Evolutionary conservation across 2,329 filamentous ascomycete species (phyloP).

Genomic region (Fusarium chlamydosporum): DNA sequence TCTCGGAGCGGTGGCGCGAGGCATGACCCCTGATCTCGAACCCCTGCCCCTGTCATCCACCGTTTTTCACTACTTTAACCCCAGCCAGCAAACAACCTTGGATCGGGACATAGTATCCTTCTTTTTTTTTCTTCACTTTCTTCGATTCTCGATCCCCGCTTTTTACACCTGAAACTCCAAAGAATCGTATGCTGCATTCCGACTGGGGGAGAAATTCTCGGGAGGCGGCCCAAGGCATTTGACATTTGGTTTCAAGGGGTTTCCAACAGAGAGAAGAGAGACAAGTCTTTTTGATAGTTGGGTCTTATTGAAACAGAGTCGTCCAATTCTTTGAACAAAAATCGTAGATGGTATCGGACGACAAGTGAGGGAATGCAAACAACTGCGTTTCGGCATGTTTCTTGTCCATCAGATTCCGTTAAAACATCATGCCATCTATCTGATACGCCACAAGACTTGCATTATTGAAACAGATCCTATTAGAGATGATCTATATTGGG

Average conservation of each 20-base stretch:
- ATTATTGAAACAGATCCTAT: background rate
- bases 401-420: slow-evolving; percentile 8
- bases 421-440: slow-evolving; percentile 11
- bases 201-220: slow-evolving; percentile 38
- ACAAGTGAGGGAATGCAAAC: slow-evolving; percentile 17
- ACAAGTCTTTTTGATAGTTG: slow-evolving; percentile 6
- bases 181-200: slow-evolving; percentile 18
- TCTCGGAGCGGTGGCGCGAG: background rate
- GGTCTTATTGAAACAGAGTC: slow-evolving; percentile 25
- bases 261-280: background rate
- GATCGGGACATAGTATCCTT: slow-evolving; percentile 10
- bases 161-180: slow-evolving; percentile 40
- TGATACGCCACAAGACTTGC: background rate
- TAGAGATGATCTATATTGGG: background rate
- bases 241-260: slow-evolving; percentile 33
- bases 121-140: slow-evolving; percentile 8
- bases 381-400: slow-evolving; percentile 31
- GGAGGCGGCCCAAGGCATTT: slow-evolving; percentile 4
- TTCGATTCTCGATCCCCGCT: slow-evolving; percentile 1
- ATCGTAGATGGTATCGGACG: slow-evolving; percentile 9
- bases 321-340: background rate
- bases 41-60: slow-evolving; percentile 1
- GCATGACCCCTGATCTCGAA: background rate
- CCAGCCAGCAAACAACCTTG: background rate
- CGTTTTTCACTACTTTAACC: background rate